Evolutionary conservation across 352 stramenopile genomes (phyloP), one percentile per base, ranked within the genome.

Genomic region (Phytopythium cucurbitacearum): DNA sequence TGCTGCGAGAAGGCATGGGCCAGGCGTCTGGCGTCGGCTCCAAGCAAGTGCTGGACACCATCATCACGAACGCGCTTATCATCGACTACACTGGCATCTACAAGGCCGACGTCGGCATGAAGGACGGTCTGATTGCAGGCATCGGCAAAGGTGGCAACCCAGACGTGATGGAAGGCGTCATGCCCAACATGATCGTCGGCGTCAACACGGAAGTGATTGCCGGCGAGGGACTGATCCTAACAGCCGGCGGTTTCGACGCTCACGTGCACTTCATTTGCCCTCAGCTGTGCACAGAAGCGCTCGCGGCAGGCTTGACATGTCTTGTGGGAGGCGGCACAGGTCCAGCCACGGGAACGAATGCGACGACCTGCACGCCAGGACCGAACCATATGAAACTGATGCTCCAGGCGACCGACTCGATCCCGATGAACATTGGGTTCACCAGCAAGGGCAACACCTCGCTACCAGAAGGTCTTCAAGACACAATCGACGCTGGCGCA

Each of bases 201-300:
- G 80, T 96, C 35, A 95, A 91, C 62, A 98, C 94, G 0, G 94
- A 99, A 72, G 95, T 97, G 10, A 98, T 99, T 69, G 95, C 95
- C 9, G 96, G 90, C 48, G 95, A 98, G 79, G 94, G 94, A 11
- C 70, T 98, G 53, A 97, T 99, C 76, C 54, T 99, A 7, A 98
- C 96, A 6, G 90, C 95, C 16, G 96, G 96, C 47, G 96, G 90
- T 34, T 89, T 98, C 43, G 96, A 99, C 67, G 88, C 94, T 10
- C 96, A 99, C 63, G 86, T 98, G 39, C 96, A 99, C 73, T 99
- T 96, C 59, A 99, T 99, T 63, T 99, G 96, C 63, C 95, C 96
- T 3, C 71, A 85, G 64, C 82, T 98, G 38, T 94, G 81, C 59
- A 94, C 96, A 7, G 95, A 99, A 65, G 96, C 95, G 0, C 76